phyloP scores from a whole-genome alignment of 2,329 filamentous ascomycete genomes.

The Diaporthe nobilis region DNA sequence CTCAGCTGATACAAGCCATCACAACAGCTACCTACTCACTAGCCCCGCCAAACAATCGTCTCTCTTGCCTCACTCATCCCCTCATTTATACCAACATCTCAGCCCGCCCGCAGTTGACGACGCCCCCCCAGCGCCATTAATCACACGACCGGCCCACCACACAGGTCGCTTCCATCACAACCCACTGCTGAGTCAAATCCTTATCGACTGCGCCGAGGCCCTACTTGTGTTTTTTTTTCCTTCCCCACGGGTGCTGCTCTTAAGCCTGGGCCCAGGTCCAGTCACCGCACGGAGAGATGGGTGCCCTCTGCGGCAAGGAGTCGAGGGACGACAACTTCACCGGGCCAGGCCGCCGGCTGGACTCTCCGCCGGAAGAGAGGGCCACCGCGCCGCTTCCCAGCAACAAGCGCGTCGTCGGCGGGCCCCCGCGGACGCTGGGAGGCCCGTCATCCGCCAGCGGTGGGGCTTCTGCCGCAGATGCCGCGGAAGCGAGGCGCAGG shows the following conservation, averaged over 20 bases:
- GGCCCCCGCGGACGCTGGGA: conserved; percentile 75
- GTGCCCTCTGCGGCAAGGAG: conserved; percentile 86
- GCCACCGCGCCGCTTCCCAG: conserved; percentile 66
- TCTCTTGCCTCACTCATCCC: background rate
- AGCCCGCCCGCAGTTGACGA: background rate
- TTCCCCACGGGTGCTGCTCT: background rate
- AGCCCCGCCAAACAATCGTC: background rate
- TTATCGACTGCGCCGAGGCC: background rate
- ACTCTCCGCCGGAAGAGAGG: conserved; percentile 65
- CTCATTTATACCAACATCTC: background rate
- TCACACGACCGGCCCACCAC: background rate
- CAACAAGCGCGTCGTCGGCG: conserved; percentile 63
- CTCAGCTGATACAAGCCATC: background rate
- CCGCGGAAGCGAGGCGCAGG: conserved; percentile 69
- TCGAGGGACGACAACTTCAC: conserved; percentile 75
- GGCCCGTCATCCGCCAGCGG: conserved; percentile 56
- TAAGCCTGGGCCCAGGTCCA: background rate
- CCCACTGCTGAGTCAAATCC: background rate
- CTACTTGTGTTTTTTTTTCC: background rate
- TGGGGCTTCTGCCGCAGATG: conserved; percentile 45
- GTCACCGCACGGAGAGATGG: conserved; percentile 69
- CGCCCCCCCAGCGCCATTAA: background rate
- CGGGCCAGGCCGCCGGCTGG: conserved; percentile 80
- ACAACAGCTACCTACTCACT: background rate
- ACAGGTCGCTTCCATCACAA: background rate